These are phyloP conservation scores for Yarrowia hollandica DNA, from an alignment of 805 yeast genomes.

Conservation along the genomic window DNA sequence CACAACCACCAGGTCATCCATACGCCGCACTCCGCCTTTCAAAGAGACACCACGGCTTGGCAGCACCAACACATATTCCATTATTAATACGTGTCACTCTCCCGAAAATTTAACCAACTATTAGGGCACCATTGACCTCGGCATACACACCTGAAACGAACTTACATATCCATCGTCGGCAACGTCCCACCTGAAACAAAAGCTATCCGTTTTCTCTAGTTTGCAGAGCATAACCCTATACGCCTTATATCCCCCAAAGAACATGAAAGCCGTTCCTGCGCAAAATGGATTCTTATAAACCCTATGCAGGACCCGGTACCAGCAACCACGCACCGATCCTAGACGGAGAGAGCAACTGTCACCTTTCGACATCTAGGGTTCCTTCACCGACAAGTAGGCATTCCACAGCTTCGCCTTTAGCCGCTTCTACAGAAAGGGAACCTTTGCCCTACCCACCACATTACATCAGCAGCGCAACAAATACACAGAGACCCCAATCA, in stretches of 20 bases:
- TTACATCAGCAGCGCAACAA: neutral
- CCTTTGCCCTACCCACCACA: neutral
- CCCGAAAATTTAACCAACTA: neutral
- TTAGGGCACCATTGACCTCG: neutral
- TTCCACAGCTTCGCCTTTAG: neutral
- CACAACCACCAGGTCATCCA: neutral
- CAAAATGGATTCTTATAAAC: slow-evolving; percentile 16
- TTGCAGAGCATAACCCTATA: slow-evolving; percentile 7
- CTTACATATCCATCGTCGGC: slow-evolving; percentile 1
- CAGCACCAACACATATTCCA: no score
- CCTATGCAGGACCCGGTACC: slow-evolving; percentile 2
- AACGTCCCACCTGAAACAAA: slow-evolving; percentile 8
- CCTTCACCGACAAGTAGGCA: neutral
- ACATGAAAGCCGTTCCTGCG: slow-evolving; percentile 21
- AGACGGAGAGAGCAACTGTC: neutral
- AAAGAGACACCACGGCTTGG: no score
- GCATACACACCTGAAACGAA: slow-evolving; percentile 3
- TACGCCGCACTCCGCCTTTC: neutral
- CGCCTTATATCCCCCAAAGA: neutral
- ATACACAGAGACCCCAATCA: neutral
- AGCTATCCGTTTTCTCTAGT: slow-evolving; percentile 2
- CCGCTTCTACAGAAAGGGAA: neutral
- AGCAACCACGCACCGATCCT: neutral
- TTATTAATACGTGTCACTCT: neutral
- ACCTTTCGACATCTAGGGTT: neutral